These are phyloP conservation scores for Lentinula guzmanii DNA, from an alignment of 768 basidiomycete genomes.

Conservation along the genomic window DNA sequence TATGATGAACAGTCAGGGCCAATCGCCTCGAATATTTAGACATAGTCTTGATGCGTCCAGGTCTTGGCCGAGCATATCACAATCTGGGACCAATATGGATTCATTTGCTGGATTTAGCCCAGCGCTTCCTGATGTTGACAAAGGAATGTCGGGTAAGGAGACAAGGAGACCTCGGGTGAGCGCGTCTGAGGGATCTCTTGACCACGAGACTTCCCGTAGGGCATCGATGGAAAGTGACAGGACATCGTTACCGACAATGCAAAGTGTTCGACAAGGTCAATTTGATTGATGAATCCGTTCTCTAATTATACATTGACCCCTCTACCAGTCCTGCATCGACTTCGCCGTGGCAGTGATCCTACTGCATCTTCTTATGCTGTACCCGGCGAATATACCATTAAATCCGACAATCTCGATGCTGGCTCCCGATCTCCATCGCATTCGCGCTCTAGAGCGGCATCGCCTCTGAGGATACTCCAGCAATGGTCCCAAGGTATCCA, in stretches of 20 bases:
- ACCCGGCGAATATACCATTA: conserved; percentile 9
- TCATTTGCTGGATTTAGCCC: conserved; percentile 9
- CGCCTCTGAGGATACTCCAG: conserved; percentile 56
- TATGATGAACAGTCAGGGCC: conserved; percentile 24
- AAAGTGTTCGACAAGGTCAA: conserved; percentile 34
- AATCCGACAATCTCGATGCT: conserved; percentile 16
- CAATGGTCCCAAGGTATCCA: conserved; percentile 42
- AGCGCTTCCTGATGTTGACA: conserved; percentile 14
- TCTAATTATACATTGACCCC: not conserved
- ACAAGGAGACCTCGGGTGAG: conserved; percentile 15
- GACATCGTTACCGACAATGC: conserved; percentile 30
- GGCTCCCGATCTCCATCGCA: conserved; percentile 42
- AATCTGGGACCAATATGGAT: not conserved
- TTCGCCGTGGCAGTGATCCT: conserved; percentile 28
- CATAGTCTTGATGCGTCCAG: conserved; percentile 36
- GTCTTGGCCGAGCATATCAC: conserved; percentile 34
- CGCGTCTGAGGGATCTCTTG: conserved; percentile 30
- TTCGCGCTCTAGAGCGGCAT: conserved; percentile 46
- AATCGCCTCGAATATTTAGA: conserved; percentile 24
- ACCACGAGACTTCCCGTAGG: conserved; percentile 39
- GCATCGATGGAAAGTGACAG: conserved; percentile 54
- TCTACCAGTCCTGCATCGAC: conserved; percentile 22
- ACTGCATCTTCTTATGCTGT: conserved; percentile 25
- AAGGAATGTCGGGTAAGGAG: conserved; percentile 13
- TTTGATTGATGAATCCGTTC: not conserved